Evolutionary conservation across 2,329 filamentous ascomycete species (phyloP).

Genomic region (Didymella lethalis): DNA sequence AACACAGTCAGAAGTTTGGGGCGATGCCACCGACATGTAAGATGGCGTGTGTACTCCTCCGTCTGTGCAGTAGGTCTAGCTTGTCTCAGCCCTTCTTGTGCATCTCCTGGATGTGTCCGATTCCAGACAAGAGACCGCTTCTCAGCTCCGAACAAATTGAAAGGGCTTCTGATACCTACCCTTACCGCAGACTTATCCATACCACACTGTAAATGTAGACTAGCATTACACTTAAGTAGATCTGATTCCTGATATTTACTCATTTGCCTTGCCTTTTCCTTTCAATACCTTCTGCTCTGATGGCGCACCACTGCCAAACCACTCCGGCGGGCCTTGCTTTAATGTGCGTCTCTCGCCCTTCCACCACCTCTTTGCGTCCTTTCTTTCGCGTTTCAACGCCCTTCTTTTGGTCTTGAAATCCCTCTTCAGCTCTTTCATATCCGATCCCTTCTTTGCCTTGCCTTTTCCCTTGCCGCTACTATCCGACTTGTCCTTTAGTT

Average conservation of each 20-base stretch:
- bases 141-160: not conserved
- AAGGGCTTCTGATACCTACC: not conserved
- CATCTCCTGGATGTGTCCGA: not conserved
- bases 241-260: not conserved
- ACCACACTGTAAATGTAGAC: not conserved
- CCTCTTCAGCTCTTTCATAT: slow-evolving; percentile 35
- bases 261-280: not conserved
- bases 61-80: not conserved
- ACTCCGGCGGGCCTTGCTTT: not conserved
- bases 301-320: slow-evolving; percentile 2
- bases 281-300: slow-evolving; percentile 8
- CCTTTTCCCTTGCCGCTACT: slow-evolving; percentile 30
- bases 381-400: slow-evolving; percentile 28
- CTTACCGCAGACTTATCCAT: not conserved
- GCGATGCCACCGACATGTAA: not conserved
- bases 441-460: slow-evolving; percentile 32
- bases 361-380: slow-evolving; percentile 29
- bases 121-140: not conserved
- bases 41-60: not conserved
- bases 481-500: slow-evolving; percentile 25
- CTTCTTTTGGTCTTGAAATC: slow-evolving; percentile 35
- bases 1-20: too few relatives aligned
- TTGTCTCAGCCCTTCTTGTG: not conserved
- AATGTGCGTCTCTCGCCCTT: slow-evolving; percentile 24
- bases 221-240: not conserved